Percentiles rank a stretch among this genome's conserved stretches.
Conservation (phyloP, 2,329 filamentous ascomycete genomes). For the Scedosporium minutisporum region DNA sequence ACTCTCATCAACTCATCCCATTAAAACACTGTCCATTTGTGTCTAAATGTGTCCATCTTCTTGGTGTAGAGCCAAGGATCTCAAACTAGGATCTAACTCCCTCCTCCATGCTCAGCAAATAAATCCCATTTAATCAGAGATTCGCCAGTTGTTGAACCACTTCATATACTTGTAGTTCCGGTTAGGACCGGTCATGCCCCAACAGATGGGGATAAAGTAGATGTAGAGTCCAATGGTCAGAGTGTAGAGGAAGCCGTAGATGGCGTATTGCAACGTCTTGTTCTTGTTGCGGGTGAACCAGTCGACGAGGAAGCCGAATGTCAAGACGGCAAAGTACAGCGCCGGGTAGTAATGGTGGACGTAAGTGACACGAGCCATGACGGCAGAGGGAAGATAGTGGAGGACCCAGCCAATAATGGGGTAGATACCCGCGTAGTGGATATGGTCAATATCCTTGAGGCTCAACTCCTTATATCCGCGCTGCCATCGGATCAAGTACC, state of each 20-base stretch:
- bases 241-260: conserved; percentile 69
- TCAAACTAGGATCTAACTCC: not conserved
- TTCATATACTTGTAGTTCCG: conserved; percentile 83
- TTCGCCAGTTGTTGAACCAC: conserved; percentile 84
- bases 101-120: not conserved
- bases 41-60: not conserved
- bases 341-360: conserved; percentile 99
- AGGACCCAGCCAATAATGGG: conserved; percentile 90
- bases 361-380: conserved; percentile 98
- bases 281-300: conserved; percentile 65
- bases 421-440: conserved; percentile 89
- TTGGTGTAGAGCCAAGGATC: not conserved
- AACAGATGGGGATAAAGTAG: conserved; percentile 87
- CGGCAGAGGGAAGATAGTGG: conserved; percentile 89
- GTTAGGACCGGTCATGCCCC: conserved; percentile 84
- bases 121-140: conserved; percentile 47
- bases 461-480: conserved; percentile 81
- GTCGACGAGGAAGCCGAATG: conserved; percentile 78
- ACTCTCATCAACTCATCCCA: not conserved
- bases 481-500: conserved; percentile 93
- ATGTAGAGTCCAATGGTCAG: conserved; percentile 73
- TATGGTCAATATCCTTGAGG: conserved; percentile 74
- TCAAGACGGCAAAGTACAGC: conserved; percentile 91
- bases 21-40: not conserved
- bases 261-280: conserved; percentile 51